phyloP scores from a whole-genome alignment of 2,329 filamentous ascomycete species.

The Penicillium sp. region DNA sequence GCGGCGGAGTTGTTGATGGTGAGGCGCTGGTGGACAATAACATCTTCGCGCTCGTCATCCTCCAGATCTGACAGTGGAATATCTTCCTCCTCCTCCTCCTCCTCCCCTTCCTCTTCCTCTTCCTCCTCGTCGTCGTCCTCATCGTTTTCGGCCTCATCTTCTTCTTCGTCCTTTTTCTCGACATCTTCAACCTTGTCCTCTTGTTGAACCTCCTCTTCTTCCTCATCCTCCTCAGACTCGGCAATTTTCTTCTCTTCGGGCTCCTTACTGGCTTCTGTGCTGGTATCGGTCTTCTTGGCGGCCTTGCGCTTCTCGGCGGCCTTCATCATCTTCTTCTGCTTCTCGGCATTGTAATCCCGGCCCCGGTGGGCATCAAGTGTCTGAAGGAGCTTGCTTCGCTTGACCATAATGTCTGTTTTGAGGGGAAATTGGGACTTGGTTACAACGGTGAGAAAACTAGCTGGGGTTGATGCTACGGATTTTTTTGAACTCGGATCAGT shows the following conservation, averaged over 20 bases:
- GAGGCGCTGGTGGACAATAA: constrained; percentile 86
- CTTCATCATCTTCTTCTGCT: constrained; percentile 69
- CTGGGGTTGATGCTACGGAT: constrained; percentile 32
- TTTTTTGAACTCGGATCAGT: constrained; percentile 39
- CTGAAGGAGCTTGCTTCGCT: constrained; percentile 61
- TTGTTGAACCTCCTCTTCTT: constrained; percentile 40
- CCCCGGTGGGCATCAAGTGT: constrained; percentile 63
- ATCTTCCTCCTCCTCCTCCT: constrained; percentile 83
- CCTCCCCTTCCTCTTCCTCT: constrained; percentile 68
- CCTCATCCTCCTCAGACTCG: constrained; percentile 27
- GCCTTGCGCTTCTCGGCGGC: constrained; percentile 52
- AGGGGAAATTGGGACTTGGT: constrained; percentile 18
- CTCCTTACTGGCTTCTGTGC: constrained; percentile 33
- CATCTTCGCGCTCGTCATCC: constrained; percentile 81
- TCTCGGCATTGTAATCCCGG: constrained; percentile 73
- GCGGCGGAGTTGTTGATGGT: constrained; percentile 97
- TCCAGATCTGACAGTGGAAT: constrained; percentile 85
- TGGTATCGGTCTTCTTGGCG: constrained; percentile 33
- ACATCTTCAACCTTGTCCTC: constrained; percentile 41
- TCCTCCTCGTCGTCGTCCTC: constrained; percentile 68
- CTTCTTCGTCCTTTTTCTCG: constrained; percentile 38
- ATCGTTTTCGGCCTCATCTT: constrained; percentile 43
- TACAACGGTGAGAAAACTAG: constrained; percentile 20
- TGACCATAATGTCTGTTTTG: constrained; percentile 47
- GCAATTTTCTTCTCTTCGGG: constrained; percentile 40